Evolutionary conservation across 1,284 basidiomycete genomes (phyloP).

Genomic region (Dichomitus squalens): DNA sequence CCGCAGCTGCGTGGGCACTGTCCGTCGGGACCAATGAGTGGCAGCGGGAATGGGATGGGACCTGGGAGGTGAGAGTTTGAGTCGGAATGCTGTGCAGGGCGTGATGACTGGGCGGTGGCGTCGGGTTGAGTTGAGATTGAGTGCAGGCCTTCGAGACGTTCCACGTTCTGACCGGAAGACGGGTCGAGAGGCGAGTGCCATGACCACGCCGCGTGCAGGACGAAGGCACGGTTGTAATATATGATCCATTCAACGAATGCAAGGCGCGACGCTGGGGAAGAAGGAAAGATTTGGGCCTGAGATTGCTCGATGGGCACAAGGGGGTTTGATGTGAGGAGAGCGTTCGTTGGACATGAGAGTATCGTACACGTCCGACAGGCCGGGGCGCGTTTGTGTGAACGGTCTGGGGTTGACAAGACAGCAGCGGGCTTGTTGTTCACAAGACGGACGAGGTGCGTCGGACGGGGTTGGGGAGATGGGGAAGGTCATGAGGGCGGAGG

Average conservation of each 20-base stretch:
- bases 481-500: constrained; percentile 2
- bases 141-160: neutral
- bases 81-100: neutral
- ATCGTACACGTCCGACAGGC: neutral
- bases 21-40: neutral
- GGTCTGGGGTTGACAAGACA: neutral
- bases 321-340: neutral
- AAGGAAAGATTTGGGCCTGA: neutral
- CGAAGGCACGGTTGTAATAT: no score
- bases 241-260: neutral
- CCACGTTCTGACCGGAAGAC: neutral
- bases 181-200: neutral
- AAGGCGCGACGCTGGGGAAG: neutral
- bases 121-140: neutral
- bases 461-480: neutral
- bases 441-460: neutral
- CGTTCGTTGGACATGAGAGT: neutral
- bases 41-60: neutral
- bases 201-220: neutral
- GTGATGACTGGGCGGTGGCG: neutral
- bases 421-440: neutral
- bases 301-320: neutral
- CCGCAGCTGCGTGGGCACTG: neutral
- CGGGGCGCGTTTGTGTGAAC: neutral
- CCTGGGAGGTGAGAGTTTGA: neutral